Evolutionary conservation across 441 rosid genomes (phyloP).

Genomic region (Eutrema salsugineum): DNA sequence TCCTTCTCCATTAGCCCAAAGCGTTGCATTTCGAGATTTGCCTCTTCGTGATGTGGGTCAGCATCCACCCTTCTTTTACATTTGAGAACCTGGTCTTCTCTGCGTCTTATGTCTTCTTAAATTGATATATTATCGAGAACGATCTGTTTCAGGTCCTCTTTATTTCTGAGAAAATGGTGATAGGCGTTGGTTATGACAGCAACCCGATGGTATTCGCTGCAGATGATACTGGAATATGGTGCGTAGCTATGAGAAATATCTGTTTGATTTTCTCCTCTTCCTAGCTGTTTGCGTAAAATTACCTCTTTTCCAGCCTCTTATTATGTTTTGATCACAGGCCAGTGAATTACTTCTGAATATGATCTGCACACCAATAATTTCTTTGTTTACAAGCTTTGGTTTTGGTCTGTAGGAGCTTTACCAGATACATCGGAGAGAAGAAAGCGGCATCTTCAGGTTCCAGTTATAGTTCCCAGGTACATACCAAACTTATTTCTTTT

Average conservation of each 20-base stretch:
- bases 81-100: constrained; percentile 30
- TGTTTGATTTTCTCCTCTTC: neutral
- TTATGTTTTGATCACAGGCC: neutral
- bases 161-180: constrained; percentile 86
- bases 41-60: constrained; percentile 99
- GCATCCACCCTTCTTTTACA: constrained; percentile 68
- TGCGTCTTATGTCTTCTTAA: constrained; percentile 22
- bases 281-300: neutral
- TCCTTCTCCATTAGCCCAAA: constrained; percentile 95
- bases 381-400: constrained; percentile 8
- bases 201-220: constrained; percentile 92
- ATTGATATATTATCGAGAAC: constrained; percentile 12
- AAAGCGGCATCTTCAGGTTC: constrained; percentile 62
- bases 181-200: constrained; percentile 97
- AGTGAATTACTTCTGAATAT: neutral
- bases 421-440: constrained; percentile 82
- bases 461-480: constrained; percentile 89
- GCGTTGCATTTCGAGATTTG: constrained; percentile 83
- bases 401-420: constrained; percentile 63
- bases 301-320: neutral
- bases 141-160: constrained; percentile 63
- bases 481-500: neutral
- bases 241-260: constrained; percentile 18
- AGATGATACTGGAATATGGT: constrained; percentile 97
- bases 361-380: neutral